Evolutionary conservation across 805 yeast genomes (phyloP), one percentile per base, ranked within the genome.

Genomic region (Starmerella floricola): DNA sequence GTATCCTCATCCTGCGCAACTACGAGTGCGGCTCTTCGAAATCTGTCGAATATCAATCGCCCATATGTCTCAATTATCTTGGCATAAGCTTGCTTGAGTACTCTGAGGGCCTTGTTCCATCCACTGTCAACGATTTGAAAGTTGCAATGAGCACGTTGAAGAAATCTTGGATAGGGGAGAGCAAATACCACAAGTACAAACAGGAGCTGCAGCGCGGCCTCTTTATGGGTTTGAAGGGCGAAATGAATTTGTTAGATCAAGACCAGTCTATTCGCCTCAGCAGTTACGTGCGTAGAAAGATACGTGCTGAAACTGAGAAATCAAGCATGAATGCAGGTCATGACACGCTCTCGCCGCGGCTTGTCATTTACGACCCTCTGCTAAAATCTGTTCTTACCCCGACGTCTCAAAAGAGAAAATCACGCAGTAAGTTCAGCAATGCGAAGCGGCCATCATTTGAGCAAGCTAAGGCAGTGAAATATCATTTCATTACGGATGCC

Each of bases 121-220:
- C 57, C 8, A 49, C 63, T 3, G 17, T 12, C 1, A 38, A 54
- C 5, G 73, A 68, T 44, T 52, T 59, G 34, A 43, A 44, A 29
- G 55, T 56, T 29, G 60, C 67, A 46, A 41, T 47, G 33, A 36
- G 55, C 13, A 53, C 66, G 40, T 47, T 66, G 21, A 33, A 39
- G n/a, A 57, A 55, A 37, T 41, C 46, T 16, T 53, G 59, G 52
- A 46, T 56, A 11, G 31, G 50, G 27, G 46, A 37, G 23, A 45
- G 48, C 2, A 43, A 43, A 20, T 44, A 36, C 21, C n/a, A 15
- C 15, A 37, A 42, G 27, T 51, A 43, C 64, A 65, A 61, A 36
- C 51, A 68, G 31, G 82, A 78, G 54, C 52, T 74, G 2, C 77
- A 74, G 40, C 57, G 79, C 38, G 74, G 74, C 18, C 53, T 77